Evolutionary conservation across 2,329 filamentous ascomycete species (phyloP).

Genomic region (Talaromyces rugulosus): DNA sequence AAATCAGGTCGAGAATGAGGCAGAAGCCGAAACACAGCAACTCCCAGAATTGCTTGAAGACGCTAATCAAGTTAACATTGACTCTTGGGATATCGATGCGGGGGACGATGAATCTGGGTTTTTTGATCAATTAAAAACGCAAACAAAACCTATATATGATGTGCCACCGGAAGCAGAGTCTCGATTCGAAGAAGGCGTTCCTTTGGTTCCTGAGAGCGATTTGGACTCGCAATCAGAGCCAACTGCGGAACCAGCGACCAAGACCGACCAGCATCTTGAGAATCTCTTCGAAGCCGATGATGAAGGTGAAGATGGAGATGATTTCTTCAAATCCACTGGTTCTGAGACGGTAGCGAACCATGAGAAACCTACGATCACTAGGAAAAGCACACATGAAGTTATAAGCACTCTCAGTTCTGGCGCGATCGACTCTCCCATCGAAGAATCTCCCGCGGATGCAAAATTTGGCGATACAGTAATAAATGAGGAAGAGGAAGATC

Average conservation of each 20-base stretch:
- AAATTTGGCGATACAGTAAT: slow-evolving; percentile 9
- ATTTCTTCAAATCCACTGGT: slow-evolving; percentile 31
- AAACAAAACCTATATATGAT: slow-evolving; percentile 34
- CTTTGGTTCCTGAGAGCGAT: slow-evolving; percentile 48
- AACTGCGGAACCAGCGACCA: slow-evolving; percentile 22
- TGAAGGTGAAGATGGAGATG: slow-evolving; percentile 28
- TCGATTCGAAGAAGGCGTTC: slow-evolving; percentile 67
- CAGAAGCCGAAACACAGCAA: not conserved
- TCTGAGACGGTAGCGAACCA: slow-evolving; percentile 13
- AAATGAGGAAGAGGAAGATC: slow-evolving; percentile 54
- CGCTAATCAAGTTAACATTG: slow-evolving; percentile 14
- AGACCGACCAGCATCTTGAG: slow-evolving; percentile 22
- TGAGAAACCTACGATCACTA: slow-evolving; percentile 43
- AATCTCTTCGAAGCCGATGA: slow-evolving; percentile 35
- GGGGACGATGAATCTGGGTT: slow-evolving; percentile 55
- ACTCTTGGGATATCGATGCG: slow-evolving; percentile 46
- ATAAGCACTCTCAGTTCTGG: slow-evolving; percentile 47
- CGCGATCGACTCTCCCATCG: slow-evolving; percentile 22
- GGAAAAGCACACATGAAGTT: slow-evolving; percentile 68
- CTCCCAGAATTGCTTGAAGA: slow-evolving; percentile 13
- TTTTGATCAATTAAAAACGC: slow-evolving; percentile 50
- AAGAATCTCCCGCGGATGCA: slow-evolving; percentile 26
- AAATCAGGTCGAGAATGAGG: not conserved
- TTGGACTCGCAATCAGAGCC: slow-evolving; percentile 12
- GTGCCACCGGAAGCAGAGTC: slow-evolving; percentile 45